Base-by-base conservation (phyloP, 345 rosid genomes). In the Dipteronia dyeriana region DNA sequence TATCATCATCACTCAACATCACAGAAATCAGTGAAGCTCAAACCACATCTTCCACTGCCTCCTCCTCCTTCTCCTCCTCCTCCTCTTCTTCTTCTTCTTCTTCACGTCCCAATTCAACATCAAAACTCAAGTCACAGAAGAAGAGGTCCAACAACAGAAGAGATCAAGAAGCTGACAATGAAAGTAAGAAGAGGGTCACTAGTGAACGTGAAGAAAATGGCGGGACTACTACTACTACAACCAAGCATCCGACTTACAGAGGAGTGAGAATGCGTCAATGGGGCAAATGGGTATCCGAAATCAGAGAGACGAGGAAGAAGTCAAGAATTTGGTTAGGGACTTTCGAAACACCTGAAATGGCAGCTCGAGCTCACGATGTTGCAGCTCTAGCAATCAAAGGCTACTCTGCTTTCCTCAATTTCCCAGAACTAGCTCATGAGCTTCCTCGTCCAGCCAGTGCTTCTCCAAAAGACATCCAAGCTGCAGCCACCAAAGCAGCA, bases 241-340 rank as follows among this genome's bases (percentile, higher is more conserved):
- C 79, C 8, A 83, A 83, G 59, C 90, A 88, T 63, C 90, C 87
- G 0, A 88, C 79, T 14, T 94, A 88, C 75, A 85, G 91, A 7
- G 98, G 97, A 26, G 98, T 94, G 0, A 87, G 98, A 76, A 91
- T 82, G 94, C 86, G 98, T 68, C 97, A 90, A 84, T 92, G 97
- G 98, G 98, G 98, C 1, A 93, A 90, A 85, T 95, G 97, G 98
- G 98, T 95, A 57, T 93, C 97, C 0, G 98, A 95, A 76, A 95
- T 93, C 62, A 83, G 98, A 62, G 93, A 95, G 77, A 98, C 98
- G 2, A 87, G 83, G 84, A 95, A 93, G 85, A 95, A 95, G 78
- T 93, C 98, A 13, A 90, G 98, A 79, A 95, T 95, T 23, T 95
- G 98, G 98, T 84, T 95, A 1, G 98, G 98, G 1, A 91, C 97